These are phyloP conservation scores for Sarocladiaceae sp. DNA, from an alignment of 2,329 filamentous ascomycete genomes.

Conservation along the genomic window DNA sequence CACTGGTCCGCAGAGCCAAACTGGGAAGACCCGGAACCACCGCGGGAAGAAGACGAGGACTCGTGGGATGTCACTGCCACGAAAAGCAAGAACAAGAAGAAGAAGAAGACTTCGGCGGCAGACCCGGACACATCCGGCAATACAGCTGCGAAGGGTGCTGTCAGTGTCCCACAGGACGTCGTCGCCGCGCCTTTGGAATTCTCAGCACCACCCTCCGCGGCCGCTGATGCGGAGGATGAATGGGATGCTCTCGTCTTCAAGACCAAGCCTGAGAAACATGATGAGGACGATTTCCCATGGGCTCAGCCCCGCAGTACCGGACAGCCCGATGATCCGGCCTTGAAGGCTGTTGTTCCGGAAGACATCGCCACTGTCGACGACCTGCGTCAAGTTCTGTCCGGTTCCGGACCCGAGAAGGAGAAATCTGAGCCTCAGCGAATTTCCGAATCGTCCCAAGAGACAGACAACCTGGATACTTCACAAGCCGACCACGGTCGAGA, in stretches of 20 bases:
- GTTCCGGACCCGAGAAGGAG: background rate
- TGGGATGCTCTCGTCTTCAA: conserved; percentile 5
- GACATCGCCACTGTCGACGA: background rate
- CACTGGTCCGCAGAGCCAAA: background rate
- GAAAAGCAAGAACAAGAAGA: conserved; percentile 28
- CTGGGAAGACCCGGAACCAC: background rate
- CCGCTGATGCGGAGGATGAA: conserved; percentile 5
- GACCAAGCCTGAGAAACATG: background rate
- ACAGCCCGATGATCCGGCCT: background rate
- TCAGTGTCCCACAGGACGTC: background rate
- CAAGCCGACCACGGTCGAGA: background rate
- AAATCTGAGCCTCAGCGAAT: too few relatives aligned
- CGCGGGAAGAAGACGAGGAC: conserved; percentile 10
- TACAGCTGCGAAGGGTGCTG: conserved; percentile 8
- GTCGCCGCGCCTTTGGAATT: background rate
- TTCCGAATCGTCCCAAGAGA: background rate
- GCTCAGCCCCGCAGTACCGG: background rate
- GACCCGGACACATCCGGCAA: conserved; percentile 2
- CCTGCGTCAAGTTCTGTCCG: conserved; percentile 1
- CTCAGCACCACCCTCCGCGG: background rate
- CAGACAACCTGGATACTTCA: background rate
- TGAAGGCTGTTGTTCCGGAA: background rate
- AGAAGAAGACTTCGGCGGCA: conserved; percentile 15
- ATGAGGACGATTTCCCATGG: background rate
- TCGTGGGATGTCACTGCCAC: conserved; percentile 9